A percentile compares a stretch with the other conserved stretches of the same genome.
These are phyloP conservation scores for Bolboschoenus planiculmis DNA, from an alignment of 176 grass and related monocot species.

Conservation along the genomic window DNA sequence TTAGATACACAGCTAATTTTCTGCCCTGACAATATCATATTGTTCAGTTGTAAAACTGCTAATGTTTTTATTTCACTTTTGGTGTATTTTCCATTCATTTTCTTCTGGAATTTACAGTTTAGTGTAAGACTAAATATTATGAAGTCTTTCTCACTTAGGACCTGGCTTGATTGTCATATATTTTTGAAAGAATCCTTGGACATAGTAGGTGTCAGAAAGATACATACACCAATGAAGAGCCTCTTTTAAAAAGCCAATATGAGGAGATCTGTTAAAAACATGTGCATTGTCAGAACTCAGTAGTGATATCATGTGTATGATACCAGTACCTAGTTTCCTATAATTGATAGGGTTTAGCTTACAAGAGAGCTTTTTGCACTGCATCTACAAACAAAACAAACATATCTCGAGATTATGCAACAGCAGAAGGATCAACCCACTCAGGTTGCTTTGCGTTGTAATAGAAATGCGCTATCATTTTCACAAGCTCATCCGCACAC, in stretches of 20 bases:
- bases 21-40: not conserved
- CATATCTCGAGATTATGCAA: slow-evolving; percentile 26
- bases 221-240: not conserved
- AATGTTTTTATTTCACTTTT: not conserved
- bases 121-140: not conserved
- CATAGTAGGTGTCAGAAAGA: not conserved
- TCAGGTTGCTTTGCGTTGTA: slow-evolving; percentile 89
- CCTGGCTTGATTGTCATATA: not conserved
- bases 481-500: slow-evolving; percentile 53
- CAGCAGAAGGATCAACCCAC: slow-evolving; percentile 51
- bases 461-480: slow-evolving; percentile 79
- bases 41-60: not conserved
- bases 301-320: not conserved
- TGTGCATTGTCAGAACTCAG: not conserved
- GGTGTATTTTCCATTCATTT: not conserved
- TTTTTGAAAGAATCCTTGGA: not conserved
- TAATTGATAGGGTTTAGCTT: not conserved
- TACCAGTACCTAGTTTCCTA: not conserved
- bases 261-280: not conserved
- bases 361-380: not conserved
- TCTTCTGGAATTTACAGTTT: not conserved
- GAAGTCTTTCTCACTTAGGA: not conserved
- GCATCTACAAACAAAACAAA: not conserved
- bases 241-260: not conserved
- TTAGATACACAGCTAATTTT: not conserved